Evolutionary conservation across 768 basidiomycete genomes (phyloP).

Genomic region (Hebeloma cylindrosporum): DNA sequence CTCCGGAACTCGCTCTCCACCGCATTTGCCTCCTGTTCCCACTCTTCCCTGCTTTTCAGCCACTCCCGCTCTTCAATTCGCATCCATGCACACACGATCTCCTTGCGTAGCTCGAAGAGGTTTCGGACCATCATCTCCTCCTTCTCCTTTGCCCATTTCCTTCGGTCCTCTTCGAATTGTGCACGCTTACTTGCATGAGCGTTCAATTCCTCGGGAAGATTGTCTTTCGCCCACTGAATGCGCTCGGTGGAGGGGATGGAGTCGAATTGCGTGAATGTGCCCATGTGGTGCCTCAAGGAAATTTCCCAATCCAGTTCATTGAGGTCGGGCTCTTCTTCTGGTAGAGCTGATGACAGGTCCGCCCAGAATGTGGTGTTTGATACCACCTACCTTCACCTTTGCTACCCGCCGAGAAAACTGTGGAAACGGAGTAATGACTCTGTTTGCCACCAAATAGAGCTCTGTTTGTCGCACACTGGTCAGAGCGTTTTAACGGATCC

Average conservation of each 20-base stretch:
- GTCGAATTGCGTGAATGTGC: background rate
- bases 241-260: background rate
- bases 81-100: slow-evolving; percentile 6
- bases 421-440: too few relatives aligned
- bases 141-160: background rate
- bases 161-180: background rate
- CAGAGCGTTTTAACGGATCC: too few relatives aligned
- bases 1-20: background rate
- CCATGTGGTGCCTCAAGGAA: slow-evolving; percentile 1
- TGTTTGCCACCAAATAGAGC: too few relatives aligned
- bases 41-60: background rate
- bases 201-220: background rate
- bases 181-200: background rate
- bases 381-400: too few relatives aligned
- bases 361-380: too few relatives aligned
- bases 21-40: background rate
- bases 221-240: background rate
- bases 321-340: too few relatives aligned
- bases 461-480: too few relatives aligned
- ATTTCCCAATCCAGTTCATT: background rate
- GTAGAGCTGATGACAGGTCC: too few relatives aligned
- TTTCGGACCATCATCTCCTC: slow-evolving; percentile 1
- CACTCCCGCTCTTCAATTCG: background rate
- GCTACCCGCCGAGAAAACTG: too few relatives aligned
- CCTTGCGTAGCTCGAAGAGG: background rate